These are phyloP conservation scores for Calocera viscosa DNA, from an alignment of 768 basidiomycete species.

Conservation along the genomic window DNA sequence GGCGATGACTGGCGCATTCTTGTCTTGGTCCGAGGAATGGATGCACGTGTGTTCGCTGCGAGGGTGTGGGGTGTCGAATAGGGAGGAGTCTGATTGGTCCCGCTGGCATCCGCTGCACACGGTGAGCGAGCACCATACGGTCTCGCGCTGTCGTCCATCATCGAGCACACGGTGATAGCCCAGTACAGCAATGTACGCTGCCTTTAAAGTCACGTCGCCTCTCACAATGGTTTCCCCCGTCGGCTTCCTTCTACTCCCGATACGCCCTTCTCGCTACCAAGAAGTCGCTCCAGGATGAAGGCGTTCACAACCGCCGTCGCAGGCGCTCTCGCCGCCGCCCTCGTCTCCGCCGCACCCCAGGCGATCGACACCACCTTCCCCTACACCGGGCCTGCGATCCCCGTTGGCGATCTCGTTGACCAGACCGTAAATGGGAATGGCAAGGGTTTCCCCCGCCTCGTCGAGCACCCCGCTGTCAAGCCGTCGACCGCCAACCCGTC, in stretches of 20 bases:
- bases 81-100: neutral
- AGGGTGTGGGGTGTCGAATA: neutral
- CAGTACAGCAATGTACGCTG: neutral
- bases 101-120: neutral
- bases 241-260: neutral
- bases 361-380: slow-evolving; percentile 14
- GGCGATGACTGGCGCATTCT: too few relatives aligned
- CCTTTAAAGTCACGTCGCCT: neutral
- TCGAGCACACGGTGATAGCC: neutral
- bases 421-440: slow-evolving; percentile 15
- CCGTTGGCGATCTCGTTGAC: slow-evolving; percentile 17
- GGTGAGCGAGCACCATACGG: neutral
- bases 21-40: too few relatives aligned
- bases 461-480: slow-evolving; percentile 15
- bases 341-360: neutral
- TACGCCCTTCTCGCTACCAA: neutral
- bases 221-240: neutral
- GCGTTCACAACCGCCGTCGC: neutral
- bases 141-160: too few relatives aligned
- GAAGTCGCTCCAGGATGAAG: neutral
- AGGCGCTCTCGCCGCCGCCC: slow-evolving; percentile 10
- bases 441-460: slow-evolving; percentile 15
- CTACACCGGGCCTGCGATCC: slow-evolving; percentile 16
- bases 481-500: slow-evolving; percentile 15
- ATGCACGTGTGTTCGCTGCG: too few relatives aligned